Conservation (phyloP, 768 basidiomycete species). For the Tulasnella sp. region DNA sequence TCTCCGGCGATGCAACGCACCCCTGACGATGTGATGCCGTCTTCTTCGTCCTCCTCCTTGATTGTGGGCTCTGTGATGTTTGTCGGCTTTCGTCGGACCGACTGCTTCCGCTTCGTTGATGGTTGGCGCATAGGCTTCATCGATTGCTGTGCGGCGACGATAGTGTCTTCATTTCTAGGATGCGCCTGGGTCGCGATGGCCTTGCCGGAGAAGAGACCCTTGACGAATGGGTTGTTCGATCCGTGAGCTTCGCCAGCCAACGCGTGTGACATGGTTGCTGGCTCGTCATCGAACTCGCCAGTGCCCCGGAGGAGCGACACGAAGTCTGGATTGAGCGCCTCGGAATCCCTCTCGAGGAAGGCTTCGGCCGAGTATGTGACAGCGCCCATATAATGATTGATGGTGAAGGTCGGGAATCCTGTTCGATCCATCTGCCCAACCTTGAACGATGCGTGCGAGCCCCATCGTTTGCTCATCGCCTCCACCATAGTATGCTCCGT, state of each 20-base stretch:
- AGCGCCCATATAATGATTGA: constrained; percentile 84
- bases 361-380: constrained; percentile 86
- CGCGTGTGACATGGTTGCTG: background rate
- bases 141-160: constrained; percentile 86
- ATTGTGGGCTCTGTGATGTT: constrained; percentile 14
- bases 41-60: constrained; percentile 34
- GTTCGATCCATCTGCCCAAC: constrained; percentile 60
- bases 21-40: constrained; percentile 26
- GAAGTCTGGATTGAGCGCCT: constrained; percentile 86
- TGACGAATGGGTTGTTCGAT: constrained; percentile 83
- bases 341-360: constrained; percentile 81
- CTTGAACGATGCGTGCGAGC: constrained; percentile 87
- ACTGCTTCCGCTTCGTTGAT: constrained; percentile 72
- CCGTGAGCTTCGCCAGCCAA: constrained; percentile 46
- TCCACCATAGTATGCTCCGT: constrained; percentile 91
- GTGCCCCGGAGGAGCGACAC: constrained; percentile 72
- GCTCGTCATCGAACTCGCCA: constrained; percentile 3
- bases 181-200: constrained; percentile 88
- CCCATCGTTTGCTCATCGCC: constrained; percentile 89
- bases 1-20: constrained; percentile 77
- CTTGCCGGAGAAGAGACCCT: constrained; percentile 76
- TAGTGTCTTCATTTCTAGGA: constrained; percentile 87
- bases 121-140: constrained; percentile 92
- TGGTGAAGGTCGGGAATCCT: constrained; percentile 76
- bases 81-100: constrained; percentile 49